Base-by-base conservation (phyloP, 1,284 basidiomycete species). In the Trametes sp. region DNA sequence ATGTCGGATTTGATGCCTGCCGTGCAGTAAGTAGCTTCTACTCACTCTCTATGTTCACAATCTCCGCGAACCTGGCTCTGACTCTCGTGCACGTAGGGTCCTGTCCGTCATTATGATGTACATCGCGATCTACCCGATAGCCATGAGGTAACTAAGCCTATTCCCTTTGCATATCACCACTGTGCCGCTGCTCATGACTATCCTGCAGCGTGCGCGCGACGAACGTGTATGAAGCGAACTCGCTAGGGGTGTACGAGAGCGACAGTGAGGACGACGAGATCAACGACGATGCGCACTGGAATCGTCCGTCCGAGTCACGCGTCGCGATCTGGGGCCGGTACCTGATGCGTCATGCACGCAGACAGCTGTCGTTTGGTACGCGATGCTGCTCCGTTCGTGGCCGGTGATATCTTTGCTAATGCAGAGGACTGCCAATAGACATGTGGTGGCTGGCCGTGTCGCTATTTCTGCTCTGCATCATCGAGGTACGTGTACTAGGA, bases 161-260 rank as follows among this genome's bases (percentile, higher is more conserved):
- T 16, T 19, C 36, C 9, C 35, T n/a, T 23, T 33, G 6, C 38
- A n/a, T n/a, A n/a, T n/a, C n/a, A n/a, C n/a, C n/a, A n/a, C n/a
- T n/a, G n/a, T n/a, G n/a, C n/a, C n/a, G n/a, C 10, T 3, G 16
- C 28, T 45, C 2, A 44, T 7, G 9, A 21, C 2, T 19, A 13
- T 19, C 33, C 6, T 7, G 26, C 55, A 91, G 90, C 69, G 94
- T 99, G 11, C 92, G 96, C n/a, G 88, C 93, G n/a, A 98, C 97
- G 23, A 98, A 98, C 75, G 97, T 98, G 0, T 98, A 98, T 76
- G 97, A 99, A 75, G 96, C 98, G 71, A 87, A 86, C 62, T 92
- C 92, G 0, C 81, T 95, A 14, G 94, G 94, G 1, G 79, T 96
- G 36, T 96, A 88, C 71, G 78, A 81, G 14, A 78, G 84, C 9